phyloP scores from a whole-genome alignment of 2,329 filamentous ascomycete species.

The Penicillium sp. region DNA sequence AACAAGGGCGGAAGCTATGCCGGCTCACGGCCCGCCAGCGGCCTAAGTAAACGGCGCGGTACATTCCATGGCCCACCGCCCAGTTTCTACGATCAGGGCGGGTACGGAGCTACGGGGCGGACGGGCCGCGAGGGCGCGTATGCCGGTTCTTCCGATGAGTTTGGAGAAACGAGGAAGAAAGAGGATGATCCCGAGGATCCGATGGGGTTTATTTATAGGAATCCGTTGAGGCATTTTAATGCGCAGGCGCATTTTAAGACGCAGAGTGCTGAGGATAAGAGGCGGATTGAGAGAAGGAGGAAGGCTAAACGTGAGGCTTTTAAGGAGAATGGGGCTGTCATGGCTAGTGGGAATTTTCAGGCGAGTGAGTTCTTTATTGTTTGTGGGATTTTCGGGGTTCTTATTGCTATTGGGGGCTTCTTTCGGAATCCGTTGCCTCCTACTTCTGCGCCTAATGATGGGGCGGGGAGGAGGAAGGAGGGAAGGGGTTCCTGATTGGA shows the following conservation, averaged over 20 bases:
- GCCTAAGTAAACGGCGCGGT: constrained; percentile 72
- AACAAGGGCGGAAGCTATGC: constrained; percentile 46
- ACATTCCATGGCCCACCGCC: constrained; percentile 84
- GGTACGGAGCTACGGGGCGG: constrained; percentile 67
- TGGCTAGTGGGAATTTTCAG: not conserved
- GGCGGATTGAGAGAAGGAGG: constrained; percentile 47
- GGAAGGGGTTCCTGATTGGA: not conserved
- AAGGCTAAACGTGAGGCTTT: constrained; percentile 21
- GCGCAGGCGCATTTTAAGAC: constrained; percentile 69
- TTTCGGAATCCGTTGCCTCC: not conserved
- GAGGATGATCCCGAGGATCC: constrained; percentile 32
- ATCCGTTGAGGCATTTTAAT: constrained; percentile 77
- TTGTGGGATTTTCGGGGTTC: constrained; percentile 36
- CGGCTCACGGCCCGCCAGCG: constrained; percentile 70
- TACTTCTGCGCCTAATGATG: not conserved
- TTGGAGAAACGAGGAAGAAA: not conserved
- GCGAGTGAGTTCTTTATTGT: not conserved
- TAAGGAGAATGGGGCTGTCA: constrained; percentile 18
- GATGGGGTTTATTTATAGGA: constrained; percentile 39
- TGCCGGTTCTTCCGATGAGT: not conserved
- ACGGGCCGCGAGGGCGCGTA: constrained; percentile 47
- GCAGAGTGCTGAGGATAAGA: constrained; percentile 63
- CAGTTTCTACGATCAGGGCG: constrained; percentile 79
- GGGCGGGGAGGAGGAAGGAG: not conserved
- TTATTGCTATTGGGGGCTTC: not conserved